phyloP scores from a whole-genome alignment of 2,329 filamentous ascomycete species.

The Sclerotinia minor region DNA sequence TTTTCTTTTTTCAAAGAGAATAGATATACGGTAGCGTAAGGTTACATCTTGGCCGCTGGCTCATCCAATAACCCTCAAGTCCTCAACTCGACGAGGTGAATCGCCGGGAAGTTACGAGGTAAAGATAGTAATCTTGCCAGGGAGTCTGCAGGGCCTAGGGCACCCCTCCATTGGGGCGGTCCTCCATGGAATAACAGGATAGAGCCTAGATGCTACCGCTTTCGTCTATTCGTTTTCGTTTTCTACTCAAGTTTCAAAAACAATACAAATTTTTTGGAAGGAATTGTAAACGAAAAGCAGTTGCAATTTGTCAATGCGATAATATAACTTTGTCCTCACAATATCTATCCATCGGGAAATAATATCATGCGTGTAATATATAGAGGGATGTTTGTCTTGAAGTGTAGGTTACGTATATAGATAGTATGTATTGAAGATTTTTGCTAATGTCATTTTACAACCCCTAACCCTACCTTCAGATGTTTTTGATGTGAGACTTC shows the following conservation, averaged over 20 bases:
- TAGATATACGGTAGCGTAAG: not conserved
- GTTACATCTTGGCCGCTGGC: not conserved
- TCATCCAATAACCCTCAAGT: not conserved
- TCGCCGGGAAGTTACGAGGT: not conserved
- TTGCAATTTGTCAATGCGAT: no score
- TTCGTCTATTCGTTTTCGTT: not conserved
- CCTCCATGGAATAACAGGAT: not conserved
- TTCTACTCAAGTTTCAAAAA: no score
- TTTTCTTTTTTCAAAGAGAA: not conserved
- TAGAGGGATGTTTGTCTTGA: not conserved
- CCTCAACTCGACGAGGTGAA: not conserved
- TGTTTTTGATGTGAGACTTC: not conserved
- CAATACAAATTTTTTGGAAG: not conserved
- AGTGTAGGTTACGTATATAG: not conserved
- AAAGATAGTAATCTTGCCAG: not conserved
- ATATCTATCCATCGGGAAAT: not conserved
- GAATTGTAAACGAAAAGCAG: not conserved
- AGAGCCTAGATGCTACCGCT: not conserved
- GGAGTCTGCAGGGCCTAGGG: not conserved
- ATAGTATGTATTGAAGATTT: no score
- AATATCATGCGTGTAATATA: not conserved
- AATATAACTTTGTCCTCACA: not conserved
- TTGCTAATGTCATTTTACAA: not conserved
- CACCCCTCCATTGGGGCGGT: not conserved
- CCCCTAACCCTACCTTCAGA: constrained; percentile 9